Evolutionary conservation across 1,284 basidiomycete species (phyloP), one percentile per base, ranked within the genome.

Genomic region (Melampsora allii-populina): DNA sequence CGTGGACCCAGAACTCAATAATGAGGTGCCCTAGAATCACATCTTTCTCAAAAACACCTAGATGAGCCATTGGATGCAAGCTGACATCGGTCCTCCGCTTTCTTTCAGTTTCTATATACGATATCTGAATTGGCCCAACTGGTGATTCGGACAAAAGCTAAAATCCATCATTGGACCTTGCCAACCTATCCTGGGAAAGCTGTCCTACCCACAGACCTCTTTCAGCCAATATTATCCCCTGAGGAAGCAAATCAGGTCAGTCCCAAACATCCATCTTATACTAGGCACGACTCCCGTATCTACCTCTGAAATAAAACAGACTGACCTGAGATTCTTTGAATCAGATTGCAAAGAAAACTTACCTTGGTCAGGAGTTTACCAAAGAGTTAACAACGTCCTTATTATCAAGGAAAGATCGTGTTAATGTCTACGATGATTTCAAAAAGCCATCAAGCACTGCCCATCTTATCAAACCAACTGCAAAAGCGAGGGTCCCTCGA

Each of bases 91-190:
- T 66, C 33, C 48, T 65, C 60, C 27, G 14, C 31, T 33, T 27
- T 46, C 24, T 4, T 50, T 3, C 79, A 96, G 91, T 91, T 91
- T 79, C 84, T 99, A 36, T 97, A 96, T 80, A 86, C 88, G n/a
- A 84, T 92, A 63, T 88, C 89, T 77, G 96, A 98, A 79, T 84
- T 98, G 4, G 88, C 94, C 0, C 91, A 96, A 82, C 87, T 92
- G 76, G 83, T 96, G 45, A 90, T 98, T 81, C 90, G 89, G 79
- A 83, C 84, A 0, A 85, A 87, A 24, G 89, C 91, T 0, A 85
- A 87, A 42, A 77, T 83, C 2, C 86, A 89, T 64, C 85, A 85
- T 3, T 97, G 94, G 92, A 86, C 85, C 2, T 83, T 98, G 6
- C 84, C 87, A 66, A 88, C 87, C 27, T 92, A 91, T 80, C 91